Evolutionary conservation across 768 basidiomycete genomes (phyloP), one percentile per base, ranked within the genome.

Genomic region (Mycena belliarum): DNA sequence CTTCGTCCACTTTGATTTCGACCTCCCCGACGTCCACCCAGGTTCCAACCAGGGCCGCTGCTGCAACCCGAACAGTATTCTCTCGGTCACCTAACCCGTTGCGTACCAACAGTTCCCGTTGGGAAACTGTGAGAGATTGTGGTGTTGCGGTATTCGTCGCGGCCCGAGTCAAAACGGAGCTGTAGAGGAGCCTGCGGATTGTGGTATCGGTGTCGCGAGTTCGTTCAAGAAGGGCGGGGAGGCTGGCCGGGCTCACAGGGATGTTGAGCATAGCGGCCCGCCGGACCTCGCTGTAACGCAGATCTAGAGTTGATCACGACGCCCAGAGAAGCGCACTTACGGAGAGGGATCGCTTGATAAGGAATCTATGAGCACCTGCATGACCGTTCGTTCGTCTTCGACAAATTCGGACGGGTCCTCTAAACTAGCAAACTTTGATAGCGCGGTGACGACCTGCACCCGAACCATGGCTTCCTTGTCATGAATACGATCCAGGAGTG

Each of bases 51-150:
- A 97, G 80, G 1, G 80, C 79, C 1, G 81, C 86, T 0, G 94
- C 88, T 1, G 91, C 91, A 10, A 15, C 35, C 5, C 35, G 35
- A 15, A 98, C 93, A 1, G 73, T 69, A 0, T 80, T 75, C 56
- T 97, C 93, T 24, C 95, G 83, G 72, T 98, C 96, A 0, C 90
- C 87, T 2, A 98, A 76, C 2, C 96, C 96, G 66, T 89, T 85
- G 76, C 35, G 35, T 4, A 37, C 35, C 12, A 37, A 16, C 5
- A 37, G 35, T 37, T 37, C 35, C 5, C 35, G 35, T 15, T 37
- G 35, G 4, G 18, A 15, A 37, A 15, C 14, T 16, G 4, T 7
- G 8, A 16, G 35, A 37, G 6, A 16, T 37, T 14, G 7, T 32
- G 29, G 14, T 14, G 6, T 14, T 32, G 29, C 6, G 29, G 29